phyloP scores from a whole-genome alignment of 257 asterid genomes.

The Fraxinus cuspidata region DNA sequence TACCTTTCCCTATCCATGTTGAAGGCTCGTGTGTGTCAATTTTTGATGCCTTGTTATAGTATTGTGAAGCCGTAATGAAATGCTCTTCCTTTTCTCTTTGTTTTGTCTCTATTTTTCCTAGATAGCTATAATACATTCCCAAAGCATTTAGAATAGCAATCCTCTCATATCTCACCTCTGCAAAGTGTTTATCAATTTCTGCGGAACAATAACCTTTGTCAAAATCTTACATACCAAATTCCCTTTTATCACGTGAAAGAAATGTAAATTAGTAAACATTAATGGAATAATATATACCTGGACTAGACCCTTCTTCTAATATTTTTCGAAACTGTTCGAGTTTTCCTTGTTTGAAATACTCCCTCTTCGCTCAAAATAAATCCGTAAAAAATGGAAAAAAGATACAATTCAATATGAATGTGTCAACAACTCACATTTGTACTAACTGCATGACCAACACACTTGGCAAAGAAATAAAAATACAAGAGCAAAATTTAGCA shows the following conservation, averaged over 20 bases:
- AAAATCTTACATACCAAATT: slow-evolving; percentile 9
- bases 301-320: slow-evolving; percentile 97
- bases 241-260: slow-evolving; percentile 14
- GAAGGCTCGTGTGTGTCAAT: slow-evolving; percentile 98
- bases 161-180: slow-evolving; percentile 94
- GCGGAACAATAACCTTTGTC: slow-evolving; percentile 38
- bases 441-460: slow-evolving; percentile 1
- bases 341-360: slow-evolving; percentile 97
- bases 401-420: too few species aligned
- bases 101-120: slow-evolving; percentile 82
- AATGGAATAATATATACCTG: slow-evolving; percentile 49
- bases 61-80: slow-evolving; percentile 86
- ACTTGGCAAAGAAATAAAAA: slow-evolving; percentile 13
- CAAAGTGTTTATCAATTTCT: slow-evolving; percentile 97
- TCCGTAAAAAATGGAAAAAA: too few species aligned
- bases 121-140: slow-evolving; percentile 93
- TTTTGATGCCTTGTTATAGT: slow-evolving; percentile 94
- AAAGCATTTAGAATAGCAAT: slow-evolving; percentile 93
- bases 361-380: slow-evolving; percentile 66
- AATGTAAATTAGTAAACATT: slow-evolving; percentile 11
- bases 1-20: slow-evolving; percentile 99
- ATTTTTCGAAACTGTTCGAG: slow-evolving; percentile 86
- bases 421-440: not conserved
- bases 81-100: slow-evolving; percentile 91
- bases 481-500: too few species aligned